Percentiles rank a stretch among this genome's conserved stretches.
These are phyloP conservation scores for Lactarius tabidus DNA, from an alignment of 768 basidiomycete genomes.

Conservation along the genomic window DNA sequence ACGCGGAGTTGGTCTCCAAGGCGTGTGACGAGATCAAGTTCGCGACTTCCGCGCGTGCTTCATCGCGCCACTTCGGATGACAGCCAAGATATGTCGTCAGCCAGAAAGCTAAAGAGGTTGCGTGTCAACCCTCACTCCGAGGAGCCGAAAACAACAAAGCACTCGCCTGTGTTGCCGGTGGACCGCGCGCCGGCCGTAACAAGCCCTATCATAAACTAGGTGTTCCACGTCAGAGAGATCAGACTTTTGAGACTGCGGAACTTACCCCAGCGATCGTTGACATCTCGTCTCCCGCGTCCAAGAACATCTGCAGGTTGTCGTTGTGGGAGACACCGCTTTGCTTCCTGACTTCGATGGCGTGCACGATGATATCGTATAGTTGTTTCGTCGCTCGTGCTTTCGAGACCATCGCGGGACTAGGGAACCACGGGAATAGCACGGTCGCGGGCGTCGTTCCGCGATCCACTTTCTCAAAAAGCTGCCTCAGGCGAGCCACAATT, in stretches of 20 bases:
- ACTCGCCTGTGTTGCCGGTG: conserved; percentile 64
- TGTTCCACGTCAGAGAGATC: conserved; percentile 23
- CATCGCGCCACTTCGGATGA: conserved; percentile 59
- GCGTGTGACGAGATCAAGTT: conserved; percentile 38
- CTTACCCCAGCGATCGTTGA: conserved; percentile 66
- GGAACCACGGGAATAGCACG: conserved; percentile 73
- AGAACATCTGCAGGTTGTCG: conserved; percentile 70
- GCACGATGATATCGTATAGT: conserved; percentile 65
- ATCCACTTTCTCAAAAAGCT: conserved; percentile 66
- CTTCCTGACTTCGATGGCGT: conserved; percentile 53
- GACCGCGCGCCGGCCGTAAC: conserved; percentile 78
- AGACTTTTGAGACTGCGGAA: conserved; percentile 18
- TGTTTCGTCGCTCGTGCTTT: conserved; percentile 71
- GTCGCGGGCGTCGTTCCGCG: conserved; percentile 67
- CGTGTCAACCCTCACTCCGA: conserved; percentile 16
- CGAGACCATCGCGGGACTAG: conserved; percentile 64
- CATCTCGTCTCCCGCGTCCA: conserved; percentile 67
- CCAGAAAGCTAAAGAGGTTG: conserved; percentile 56
- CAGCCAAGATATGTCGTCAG: conserved; percentile 67
- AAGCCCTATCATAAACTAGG: conserved; percentile 77
- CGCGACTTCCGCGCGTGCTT: conserved; percentile 58
- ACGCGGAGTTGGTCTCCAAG: conserved; percentile 12
- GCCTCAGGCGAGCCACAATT: conserved; percentile 57
- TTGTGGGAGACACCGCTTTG: conserved; percentile 52
- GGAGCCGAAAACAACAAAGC: not conserved